Evolutionary conservation across 441 rosid genomes (phyloP).

Genomic region (Cnidoscolus chayamansa): DNA sequence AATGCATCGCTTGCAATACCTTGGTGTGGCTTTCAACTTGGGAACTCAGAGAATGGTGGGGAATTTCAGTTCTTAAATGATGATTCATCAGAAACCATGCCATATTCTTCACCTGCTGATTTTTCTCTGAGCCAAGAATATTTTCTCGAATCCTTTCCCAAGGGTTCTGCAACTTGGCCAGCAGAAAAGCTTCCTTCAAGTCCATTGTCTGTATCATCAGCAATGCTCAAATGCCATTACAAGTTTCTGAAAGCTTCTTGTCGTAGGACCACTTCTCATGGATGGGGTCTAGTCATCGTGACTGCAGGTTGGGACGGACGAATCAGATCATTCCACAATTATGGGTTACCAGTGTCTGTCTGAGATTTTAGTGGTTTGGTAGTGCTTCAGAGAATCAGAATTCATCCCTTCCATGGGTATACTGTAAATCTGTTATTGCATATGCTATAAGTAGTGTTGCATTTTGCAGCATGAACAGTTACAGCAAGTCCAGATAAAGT

Average conservation of each 20-base stretch:
- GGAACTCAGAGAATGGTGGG: conserved; percentile 28
- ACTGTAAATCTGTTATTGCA: conserved; percentile 10
- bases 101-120: conserved; percentile 35
- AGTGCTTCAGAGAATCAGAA: conserved; percentile 20
- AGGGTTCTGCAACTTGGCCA: conserved; percentile 93
- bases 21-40: conserved; percentile 63
- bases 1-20: conserved; percentile 80
- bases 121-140: conserved; percentile 60
- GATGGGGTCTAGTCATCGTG: conserved; percentile 91
- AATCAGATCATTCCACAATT: conserved; percentile 82
- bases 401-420: conserved; percentile 12
- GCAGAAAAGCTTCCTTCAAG: conserved; percentile 80
- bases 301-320: conserved; percentile 95
- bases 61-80: conserved; percentile 26
- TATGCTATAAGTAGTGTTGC: conserved; percentile 6
- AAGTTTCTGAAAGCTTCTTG: conserved; percentile 63
- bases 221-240: conserved; percentile 57
- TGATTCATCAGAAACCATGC: conserved; percentile 29
- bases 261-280: conserved; percentile 58
- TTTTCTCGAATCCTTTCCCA: conserved; percentile 64
- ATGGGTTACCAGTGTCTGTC: conserved; percentile 71
- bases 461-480: conserved; percentile 15
- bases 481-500: conserved; percentile 12
- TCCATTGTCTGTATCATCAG: conserved; percentile 33
- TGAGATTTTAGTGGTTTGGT: conserved; percentile 33